These are phyloP conservation scores for Calendula officinalis DNA, from an alignment of 129 eudicot genomes.

Conservation along the genomic window DNA sequence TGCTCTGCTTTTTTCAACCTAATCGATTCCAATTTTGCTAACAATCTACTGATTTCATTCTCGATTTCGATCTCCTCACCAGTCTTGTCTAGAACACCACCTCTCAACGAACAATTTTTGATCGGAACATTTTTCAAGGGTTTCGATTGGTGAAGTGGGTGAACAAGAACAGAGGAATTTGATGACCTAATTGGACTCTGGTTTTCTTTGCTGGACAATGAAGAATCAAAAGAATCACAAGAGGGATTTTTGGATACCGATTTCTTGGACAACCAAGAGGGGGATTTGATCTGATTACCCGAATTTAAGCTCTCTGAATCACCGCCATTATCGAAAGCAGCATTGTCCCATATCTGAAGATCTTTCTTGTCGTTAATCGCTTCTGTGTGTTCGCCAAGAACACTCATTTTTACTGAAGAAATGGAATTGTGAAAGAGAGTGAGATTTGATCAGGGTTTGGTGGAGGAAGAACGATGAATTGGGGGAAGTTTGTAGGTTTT, in stretches of 20 bases:
- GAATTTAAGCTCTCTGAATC: conserved; percentile 35
- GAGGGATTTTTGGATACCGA: conserved; percentile 23
- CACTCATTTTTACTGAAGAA: conserved; percentile 52
- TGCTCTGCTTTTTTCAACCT: conserved; percentile 51
- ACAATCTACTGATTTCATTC: conserved; percentile 58
- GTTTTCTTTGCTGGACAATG: conserved; percentile 66
- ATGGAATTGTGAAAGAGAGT: conserved; percentile 6
- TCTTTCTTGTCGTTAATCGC: conserved; percentile 41
- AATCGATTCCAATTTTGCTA: conserved; percentile 56
- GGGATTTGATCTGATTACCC: conserved; percentile 12
- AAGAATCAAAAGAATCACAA: conserved; percentile 53
- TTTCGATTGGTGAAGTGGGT: conserved; percentile 20
- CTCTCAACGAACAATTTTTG: conserved; percentile 11
- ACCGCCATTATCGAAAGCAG: conserved; percentile 65
- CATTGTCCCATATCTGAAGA: conserved; percentile 82
- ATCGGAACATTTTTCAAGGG: conserved; percentile 15
- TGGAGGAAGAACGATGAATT: conserved; percentile 13
- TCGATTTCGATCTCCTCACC: conserved; percentile 78
- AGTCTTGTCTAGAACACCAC: conserved; percentile 38
- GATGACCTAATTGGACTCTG: conserved; percentile 38
- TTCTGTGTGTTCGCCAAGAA: conserved; percentile 49
- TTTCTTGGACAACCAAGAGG: conserved; percentile 37
- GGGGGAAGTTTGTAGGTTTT: conserved; percentile 24
- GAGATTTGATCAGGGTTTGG: conserved; percentile 22
- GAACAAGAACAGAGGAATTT: conserved; percentile 27